These are phyloP conservation scores for Chaetomidium leptoderma DNA, from an alignment of 495 filamentous ascomycete genomes.

Conservation along the genomic window DNA sequence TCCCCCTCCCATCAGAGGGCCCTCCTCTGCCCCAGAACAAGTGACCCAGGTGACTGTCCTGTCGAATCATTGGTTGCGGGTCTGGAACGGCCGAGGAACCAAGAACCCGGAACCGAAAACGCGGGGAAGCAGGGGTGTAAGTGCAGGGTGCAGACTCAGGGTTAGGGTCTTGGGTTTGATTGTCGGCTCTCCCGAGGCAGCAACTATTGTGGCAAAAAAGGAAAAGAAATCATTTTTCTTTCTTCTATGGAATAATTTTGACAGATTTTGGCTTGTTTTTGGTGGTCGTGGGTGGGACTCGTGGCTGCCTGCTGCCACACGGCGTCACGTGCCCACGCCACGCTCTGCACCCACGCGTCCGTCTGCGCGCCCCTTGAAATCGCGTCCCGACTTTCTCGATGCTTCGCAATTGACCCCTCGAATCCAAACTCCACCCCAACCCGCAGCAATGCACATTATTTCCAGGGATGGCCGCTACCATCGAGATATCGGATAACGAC, in stretches of 20 bases:
- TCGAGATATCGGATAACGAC: constrained; percentile 28
- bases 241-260: too few species aligned
- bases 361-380: background rate
- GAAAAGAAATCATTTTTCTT: too few species aligned
- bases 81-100: background rate
- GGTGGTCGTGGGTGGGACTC: too few species aligned
- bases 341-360: constrained; percentile 8
- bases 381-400: background rate
- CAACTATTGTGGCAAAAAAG: too few species aligned
- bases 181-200: too few species aligned
- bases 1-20: too few species aligned
- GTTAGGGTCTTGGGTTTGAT: too few species aligned
- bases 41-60: too few species aligned
- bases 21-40: too few species aligned
- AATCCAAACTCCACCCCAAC: background rate
- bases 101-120: background rate
- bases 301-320: too few species aligned
- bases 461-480: constrained; percentile 19
- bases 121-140: constrained; percentile 1
- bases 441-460: background rate
- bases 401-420: background rate
- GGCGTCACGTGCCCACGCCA: constrained; percentile 22
- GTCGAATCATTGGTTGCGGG: background rate
- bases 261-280: too few species aligned
- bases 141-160: too few species aligned